Evolutionary conservation across 2,329 filamentous ascomycete species (phyloP).

Genomic region (Aspergillus felis): DNA sequence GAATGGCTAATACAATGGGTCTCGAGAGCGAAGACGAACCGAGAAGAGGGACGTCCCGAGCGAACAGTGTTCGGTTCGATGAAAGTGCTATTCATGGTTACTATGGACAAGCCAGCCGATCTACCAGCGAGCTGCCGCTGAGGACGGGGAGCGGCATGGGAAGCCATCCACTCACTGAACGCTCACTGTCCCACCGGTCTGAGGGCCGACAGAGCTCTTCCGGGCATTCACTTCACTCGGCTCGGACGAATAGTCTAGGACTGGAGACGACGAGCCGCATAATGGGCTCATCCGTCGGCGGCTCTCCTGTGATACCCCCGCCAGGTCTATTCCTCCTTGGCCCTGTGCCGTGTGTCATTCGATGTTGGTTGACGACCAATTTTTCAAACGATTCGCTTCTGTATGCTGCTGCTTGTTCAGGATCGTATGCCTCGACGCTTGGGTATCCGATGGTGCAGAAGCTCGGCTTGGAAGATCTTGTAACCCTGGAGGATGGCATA

Average conservation of each 20-base stretch:
- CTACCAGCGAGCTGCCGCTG: constrained; percentile 76
- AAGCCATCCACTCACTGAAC: constrained; percentile 77
- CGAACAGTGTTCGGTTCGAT: constrained; percentile 96
- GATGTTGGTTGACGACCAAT: constrained; percentile 88
- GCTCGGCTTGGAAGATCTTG: constrained; percentile 64
- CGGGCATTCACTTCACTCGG: constrained; percentile 73
- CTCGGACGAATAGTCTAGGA: constrained; percentile 81
- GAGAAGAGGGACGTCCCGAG: constrained; percentile 81
- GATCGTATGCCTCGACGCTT: constrained; percentile 82
- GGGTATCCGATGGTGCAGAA: constrained; percentile 71
- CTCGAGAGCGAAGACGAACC: constrained; percentile 83
- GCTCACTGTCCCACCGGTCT: constrained; percentile 89
- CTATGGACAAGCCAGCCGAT: constrained; percentile 77
- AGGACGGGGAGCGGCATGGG: constrained; percentile 77
- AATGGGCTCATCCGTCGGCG: constrained; percentile 59
- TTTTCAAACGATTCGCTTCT: constrained; percentile 86
- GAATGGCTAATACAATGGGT: constrained; percentile 74
- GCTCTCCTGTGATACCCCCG: constrained; percentile 72
- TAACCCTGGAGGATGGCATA: constrained; percentile 63
- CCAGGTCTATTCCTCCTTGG: constrained; percentile 82
- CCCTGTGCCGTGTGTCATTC: constrained; percentile 86
- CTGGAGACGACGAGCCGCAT: constrained; percentile 67
- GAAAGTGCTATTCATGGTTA: constrained; percentile 90
- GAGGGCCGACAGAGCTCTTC: constrained; percentile 92
- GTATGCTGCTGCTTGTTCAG: constrained; percentile 89